Base-by-base conservation (phyloP, 2,329 filamentous ascomycete species). In the Aspergillus phoenicis region DNA sequence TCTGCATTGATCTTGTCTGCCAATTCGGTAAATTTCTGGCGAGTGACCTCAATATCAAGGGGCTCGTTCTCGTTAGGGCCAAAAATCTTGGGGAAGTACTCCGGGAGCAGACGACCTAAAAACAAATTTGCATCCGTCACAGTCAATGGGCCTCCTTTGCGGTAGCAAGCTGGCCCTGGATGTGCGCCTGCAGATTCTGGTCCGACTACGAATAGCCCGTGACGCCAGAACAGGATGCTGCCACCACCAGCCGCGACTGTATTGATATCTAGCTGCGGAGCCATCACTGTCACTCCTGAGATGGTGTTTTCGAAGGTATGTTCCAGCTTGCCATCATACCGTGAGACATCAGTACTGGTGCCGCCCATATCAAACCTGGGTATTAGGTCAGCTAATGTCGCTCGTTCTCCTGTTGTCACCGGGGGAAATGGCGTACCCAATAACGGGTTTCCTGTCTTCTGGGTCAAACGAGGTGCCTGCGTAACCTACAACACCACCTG, bases 71-170 rank as follows among this genome's bases (percentile, higher is more conserved):
- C 93, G 48, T 93, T 89, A 74, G 91, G 89, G 48, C 94, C 94
- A 69, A 98, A 97, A 61, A 98, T 97, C 73, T 93, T 94, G 0
- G 94, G 94, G 76, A 98, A 98, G 82, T 96, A 97, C 63, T 96
- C 91, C 0, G 93, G 93, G 1, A 97, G 78, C 4, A 98, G 81
- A 22, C 94, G 87, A 0, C 93, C 93, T 0, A 98, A 85, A 72
- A 92, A 93, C 6, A 97, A 76, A 68, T 97, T 97, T 5, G 93
- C 93, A 71, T 97, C 93, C 0, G 94, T 97, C 8, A 97, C 93
- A 0, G 93, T 95, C 15, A 94, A 83, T 2, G 93, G 93, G 0
- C 93, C 93, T 0, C 91, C 93, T 76, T 97, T 97, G 13, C 93
- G 86, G 76, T 97, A 97, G 69, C 93, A 97, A 1, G 92, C 92